Conservation (phyloP, 257 asterid species). For the Mentha longifolia region DNA sequence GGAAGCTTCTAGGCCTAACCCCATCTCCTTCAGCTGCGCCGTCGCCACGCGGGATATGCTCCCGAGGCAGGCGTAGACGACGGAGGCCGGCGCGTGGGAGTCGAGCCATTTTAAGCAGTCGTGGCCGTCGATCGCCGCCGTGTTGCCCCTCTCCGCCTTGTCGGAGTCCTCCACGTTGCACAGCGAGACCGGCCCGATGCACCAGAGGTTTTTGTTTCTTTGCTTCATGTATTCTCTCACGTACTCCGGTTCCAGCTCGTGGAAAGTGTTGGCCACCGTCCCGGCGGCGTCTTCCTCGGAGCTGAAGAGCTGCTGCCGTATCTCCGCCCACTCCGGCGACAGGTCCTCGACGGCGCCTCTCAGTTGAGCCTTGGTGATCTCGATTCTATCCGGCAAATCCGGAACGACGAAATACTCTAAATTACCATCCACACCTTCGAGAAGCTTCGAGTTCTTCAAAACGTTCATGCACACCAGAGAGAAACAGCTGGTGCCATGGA, state of each 20-base stretch:
- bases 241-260: slow-evolving; percentile 38
- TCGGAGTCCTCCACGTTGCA: slow-evolving; percentile 31
- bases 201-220: slow-evolving; percentile 29
- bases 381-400: slow-evolving; percentile 50
- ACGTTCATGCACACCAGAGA: slow-evolving; percentile 40
- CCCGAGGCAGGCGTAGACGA: slow-evolving; percentile 58
- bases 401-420: slow-evolving; percentile 54
- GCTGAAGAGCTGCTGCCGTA: neutral
- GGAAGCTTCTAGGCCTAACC: slow-evolving; percentile 36
- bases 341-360: slow-evolving; percentile 13
- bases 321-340: slow-evolving; percentile 20
- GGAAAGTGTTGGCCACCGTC: slow-evolving; percentile 36
- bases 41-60: slow-evolving; percentile 45
- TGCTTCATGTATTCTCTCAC: slow-evolving; percentile 20
- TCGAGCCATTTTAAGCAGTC: slow-evolving; percentile 42
- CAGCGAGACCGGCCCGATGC: slow-evolving; percentile 34
- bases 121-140: slow-evolving; percentile 32
- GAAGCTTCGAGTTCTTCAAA: slow-evolving; percentile 6
- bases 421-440: slow-evolving; percentile 34
- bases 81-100: slow-evolving; percentile 36
- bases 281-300: slow-evolving; percentile 30
- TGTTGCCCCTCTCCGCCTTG: slow-evolving; percentile 38
- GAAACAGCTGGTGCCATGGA: slow-evolving; percentile 62
- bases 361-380: slow-evolving; percentile 53
- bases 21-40: slow-evolving; percentile 36